Conservation (phyloP, 768 basidiomycete species). For the Obba rivulosa region DNA sequence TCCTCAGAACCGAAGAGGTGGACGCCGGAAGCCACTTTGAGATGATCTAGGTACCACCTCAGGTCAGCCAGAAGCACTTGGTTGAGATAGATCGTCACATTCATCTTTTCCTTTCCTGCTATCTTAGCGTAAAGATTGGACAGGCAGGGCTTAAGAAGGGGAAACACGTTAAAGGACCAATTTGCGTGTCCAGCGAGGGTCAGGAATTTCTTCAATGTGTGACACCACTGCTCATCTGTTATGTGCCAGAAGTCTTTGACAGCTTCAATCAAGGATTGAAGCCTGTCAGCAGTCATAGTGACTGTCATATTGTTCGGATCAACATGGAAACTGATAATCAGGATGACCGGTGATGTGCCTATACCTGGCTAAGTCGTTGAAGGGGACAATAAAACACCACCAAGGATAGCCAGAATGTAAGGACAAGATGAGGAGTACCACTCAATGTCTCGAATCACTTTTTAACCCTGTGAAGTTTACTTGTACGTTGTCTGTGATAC, state of each 20-base stretch:
- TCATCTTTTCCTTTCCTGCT: slow-evolving; percentile 12
- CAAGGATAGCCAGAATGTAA: too few relatives aligned
- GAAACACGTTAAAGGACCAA: slow-evolving; percentile 35
- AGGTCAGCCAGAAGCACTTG: slow-evolving; percentile 23
- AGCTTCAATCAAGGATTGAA: neutral
- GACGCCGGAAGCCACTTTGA: slow-evolving; percentile 18
- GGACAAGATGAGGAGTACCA: too few relatives aligned
- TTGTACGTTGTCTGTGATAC: too few relatives aligned
- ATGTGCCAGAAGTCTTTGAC: neutral
- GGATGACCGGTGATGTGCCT: too few relatives aligned
- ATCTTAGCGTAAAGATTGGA: slow-evolving; percentile 28
- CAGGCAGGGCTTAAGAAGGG: slow-evolving; percentile 25
- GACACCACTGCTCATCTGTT: too few relatives aligned
- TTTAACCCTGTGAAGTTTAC: too few relatives aligned
- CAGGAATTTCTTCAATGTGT: slow-evolving; percentile 23
- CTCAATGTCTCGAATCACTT: too few relatives aligned
- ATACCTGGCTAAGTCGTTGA: too few relatives aligned
- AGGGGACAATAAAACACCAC: too few relatives aligned
- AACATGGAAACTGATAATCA: slow-evolving; percentile 36
- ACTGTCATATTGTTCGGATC: slow-evolving; percentile 29
- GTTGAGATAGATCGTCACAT: slow-evolving; percentile 24
- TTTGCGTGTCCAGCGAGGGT: slow-evolving; percentile 31
- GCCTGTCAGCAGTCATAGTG: slow-evolving; percentile 11
- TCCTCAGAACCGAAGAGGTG: neutral
- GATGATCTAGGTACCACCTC: slow-evolving; percentile 26